Base-by-base conservation (phyloP, 148 eudicot species). In the Cornus florida region DNA sequence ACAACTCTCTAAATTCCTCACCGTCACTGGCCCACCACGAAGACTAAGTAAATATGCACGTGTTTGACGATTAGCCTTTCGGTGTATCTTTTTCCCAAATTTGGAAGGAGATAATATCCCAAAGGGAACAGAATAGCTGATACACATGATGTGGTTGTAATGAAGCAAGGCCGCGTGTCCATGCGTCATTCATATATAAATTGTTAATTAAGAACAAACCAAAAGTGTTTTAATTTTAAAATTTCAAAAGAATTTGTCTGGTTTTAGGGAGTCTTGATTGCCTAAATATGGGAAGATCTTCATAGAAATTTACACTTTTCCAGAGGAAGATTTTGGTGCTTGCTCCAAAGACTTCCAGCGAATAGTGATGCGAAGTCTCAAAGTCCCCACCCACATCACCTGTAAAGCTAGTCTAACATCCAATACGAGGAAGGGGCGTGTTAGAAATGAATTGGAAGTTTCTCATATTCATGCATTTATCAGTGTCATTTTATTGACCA, bases 231-330 rank as follows among this genome's bases (percentile, higher is more conserved):
- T 5, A 24, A 23, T 23, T n/a, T 3, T 43, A 43, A 64, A 64
- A 6, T 64, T n/a, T 64, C 2, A 22, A 39, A 22, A n/a, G 9
- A 64, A 64, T 39, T 39, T 41, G 73, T 41, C 31, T 70, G 50
- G 28, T 70, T 60, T 57, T 23, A 16, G 32, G 48, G 59, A 68
- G 68, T 68, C 43, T 23, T 74, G 67, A 67, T 80, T 69, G 82
- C 69, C 82, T 69, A 74, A 38, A 69, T 72, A 62, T 72, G 32
- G 71, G 22, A 64, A 79, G 75, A 75, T 75, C 60, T 81, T 38
- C 19, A 6, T 13, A 14, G 17, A 6, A 43, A 43, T 43, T 8
- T 43, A 43, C 48, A 3, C 48, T 4, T 43, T 9, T 43, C 48
- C 8, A 43, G 48, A 43, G 48, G 8, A 43, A 43, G 48, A 43